Evolutionary conservation across 108 stramenopile species (phyloP).

Genomic region (Phaeodactylum tricornutum): DNA sequence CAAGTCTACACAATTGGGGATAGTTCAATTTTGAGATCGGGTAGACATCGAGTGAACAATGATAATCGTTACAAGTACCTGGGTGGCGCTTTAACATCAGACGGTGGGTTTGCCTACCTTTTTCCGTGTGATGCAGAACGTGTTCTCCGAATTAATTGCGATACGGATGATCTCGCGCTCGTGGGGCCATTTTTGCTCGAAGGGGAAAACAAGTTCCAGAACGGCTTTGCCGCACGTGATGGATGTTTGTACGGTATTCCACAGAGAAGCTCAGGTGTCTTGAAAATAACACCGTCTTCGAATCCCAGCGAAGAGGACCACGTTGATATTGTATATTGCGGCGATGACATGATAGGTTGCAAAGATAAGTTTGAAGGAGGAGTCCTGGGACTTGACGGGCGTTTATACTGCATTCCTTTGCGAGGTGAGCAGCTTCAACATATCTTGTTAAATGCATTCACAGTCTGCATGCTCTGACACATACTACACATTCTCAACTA

Average conservation of each 20-base stretch:
- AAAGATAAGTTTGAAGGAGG: slow-evolving; percentile 68
- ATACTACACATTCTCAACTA: too few species aligned
- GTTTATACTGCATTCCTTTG: slow-evolving; percentile 55
- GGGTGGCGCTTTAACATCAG: slow-evolving; percentile 45
- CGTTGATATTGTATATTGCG: slow-evolving; percentile 31
- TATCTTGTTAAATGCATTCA: too few species aligned
- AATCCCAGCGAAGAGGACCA: neutral
- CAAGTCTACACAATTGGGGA: slow-evolving; percentile 12
- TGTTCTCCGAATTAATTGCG: slow-evolving; percentile 58
- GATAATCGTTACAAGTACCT: slow-evolving; percentile 81
- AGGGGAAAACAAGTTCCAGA: slow-evolving; percentile 87
- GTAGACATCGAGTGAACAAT: slow-evolving; percentile 40
- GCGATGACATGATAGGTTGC: slow-evolving; percentile 18
- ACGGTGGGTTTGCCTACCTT: slow-evolving; percentile 63
- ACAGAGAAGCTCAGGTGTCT: slow-evolving; percentile 49
- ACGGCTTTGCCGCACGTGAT: slow-evolving; percentile 51
- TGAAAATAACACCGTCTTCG: slow-evolving; percentile 32
- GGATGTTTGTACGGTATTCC: slow-evolving; percentile 82
- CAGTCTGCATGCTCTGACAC: too few species aligned
- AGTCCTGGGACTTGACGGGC: slow-evolving; percentile 51
- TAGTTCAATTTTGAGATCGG: slow-evolving; percentile 18
- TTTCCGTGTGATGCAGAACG: slow-evolving; percentile 72
- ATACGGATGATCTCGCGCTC: slow-evolving; percentile 11
- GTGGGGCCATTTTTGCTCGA: slow-evolving; percentile 64
- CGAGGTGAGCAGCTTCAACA: too few species aligned